Conservation (phyloP, 495 filamentous ascomycete genomes). For the Hyaloscypha bicolor region DNA sequence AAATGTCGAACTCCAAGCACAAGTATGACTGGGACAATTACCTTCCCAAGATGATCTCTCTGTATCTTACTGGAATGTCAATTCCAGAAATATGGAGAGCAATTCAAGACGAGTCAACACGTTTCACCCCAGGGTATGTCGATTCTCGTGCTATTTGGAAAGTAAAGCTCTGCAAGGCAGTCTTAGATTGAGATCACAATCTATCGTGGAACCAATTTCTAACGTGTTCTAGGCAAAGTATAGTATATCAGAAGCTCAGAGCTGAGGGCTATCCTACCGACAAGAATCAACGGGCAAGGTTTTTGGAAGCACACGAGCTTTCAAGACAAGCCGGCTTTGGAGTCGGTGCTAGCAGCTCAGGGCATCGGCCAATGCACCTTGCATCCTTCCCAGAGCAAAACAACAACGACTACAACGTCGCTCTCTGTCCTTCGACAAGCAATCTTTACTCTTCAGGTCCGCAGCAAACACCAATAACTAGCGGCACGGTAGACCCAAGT, state of each 20-base stretch:
- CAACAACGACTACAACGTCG: not conserved
- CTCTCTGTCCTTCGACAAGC: not conserved
- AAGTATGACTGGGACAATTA: constrained; percentile 18
- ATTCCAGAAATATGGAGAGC: constrained; percentile 11
- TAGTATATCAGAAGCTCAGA: constrained; percentile 11
- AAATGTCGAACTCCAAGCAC: constrained; percentile 9
- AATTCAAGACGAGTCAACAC: constrained; percentile 8
- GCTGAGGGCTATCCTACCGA: constrained; percentile 13
- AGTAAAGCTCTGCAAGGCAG: not conserved
- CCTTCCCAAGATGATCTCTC: constrained; percentile 12
- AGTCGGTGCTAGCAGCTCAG: not conserved
- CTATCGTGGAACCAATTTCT: not conserved
- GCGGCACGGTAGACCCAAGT: not conserved
- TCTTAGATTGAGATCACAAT: no score
- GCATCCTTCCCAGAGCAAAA: not conserved
- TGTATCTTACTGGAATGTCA: not conserved
- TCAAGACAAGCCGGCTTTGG: not conserved
- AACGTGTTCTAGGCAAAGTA: not conserved
- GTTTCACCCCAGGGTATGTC: constrained; percentile 20
- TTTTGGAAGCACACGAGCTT: not conserved
- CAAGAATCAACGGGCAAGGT: not conserved
- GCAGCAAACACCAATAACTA: not conserved
- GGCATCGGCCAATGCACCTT: no score
- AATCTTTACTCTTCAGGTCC: not conserved
- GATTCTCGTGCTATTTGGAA: not conserved